Evolutionary conservation across 1,284 basidiomycete genomes (phyloP).

Genomic region (Blastosporella zonata): DNA sequence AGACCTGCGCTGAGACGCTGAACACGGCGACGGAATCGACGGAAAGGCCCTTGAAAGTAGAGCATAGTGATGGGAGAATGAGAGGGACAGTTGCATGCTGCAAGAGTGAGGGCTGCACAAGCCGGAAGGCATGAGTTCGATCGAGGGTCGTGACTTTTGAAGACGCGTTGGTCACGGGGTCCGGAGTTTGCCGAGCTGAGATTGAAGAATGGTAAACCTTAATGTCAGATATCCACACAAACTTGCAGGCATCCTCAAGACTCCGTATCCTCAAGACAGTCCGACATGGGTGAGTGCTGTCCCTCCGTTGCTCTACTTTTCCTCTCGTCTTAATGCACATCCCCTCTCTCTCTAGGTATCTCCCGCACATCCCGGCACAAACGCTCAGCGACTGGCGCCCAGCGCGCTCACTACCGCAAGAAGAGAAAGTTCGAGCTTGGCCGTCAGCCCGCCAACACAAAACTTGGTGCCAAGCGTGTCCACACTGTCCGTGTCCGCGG

Average conservation of each 20-base stretch:
- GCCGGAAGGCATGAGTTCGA: constrained; percentile 10
- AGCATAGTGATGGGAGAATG: constrained; percentile 21
- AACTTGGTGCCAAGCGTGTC: constrained; percentile 89
- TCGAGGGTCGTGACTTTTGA: too few relatives aligned
- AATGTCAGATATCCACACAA: constrained; percentile 41
- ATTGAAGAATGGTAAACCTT: constrained; percentile 33
- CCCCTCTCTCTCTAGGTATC: constrained; percentile 62
- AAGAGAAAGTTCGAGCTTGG: constrained; percentile 99
- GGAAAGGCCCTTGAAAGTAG: constrained; percentile 30
- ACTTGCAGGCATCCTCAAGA: constrained; percentile 32
- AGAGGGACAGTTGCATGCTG: constrained; percentile 11
- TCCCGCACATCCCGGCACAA: constrained; percentile 94
- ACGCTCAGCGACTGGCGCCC: constrained; percentile 88
- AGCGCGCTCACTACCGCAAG: constrained; percentile 95
- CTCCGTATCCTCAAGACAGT: constrained; percentile 41
- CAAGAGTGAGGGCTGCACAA: constrained; percentile 10
- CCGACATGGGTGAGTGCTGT: constrained; percentile 55
- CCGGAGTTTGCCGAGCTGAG: constrained; percentile 30
- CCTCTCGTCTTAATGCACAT: background rate
- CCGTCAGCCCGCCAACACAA: constrained; percentile 94
- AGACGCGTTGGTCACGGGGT: constrained; percentile 13
- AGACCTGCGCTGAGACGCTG: constrained; percentile 74
- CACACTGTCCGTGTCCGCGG: constrained; percentile 92
- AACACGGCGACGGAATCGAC: constrained; percentile 23
- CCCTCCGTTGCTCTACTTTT: constrained; percentile 7